These are phyloP conservation scores for Xylaria sp. DNA, from an alignment of 2,329 filamentous ascomycete genomes.

Conservation along the genomic window DNA sequence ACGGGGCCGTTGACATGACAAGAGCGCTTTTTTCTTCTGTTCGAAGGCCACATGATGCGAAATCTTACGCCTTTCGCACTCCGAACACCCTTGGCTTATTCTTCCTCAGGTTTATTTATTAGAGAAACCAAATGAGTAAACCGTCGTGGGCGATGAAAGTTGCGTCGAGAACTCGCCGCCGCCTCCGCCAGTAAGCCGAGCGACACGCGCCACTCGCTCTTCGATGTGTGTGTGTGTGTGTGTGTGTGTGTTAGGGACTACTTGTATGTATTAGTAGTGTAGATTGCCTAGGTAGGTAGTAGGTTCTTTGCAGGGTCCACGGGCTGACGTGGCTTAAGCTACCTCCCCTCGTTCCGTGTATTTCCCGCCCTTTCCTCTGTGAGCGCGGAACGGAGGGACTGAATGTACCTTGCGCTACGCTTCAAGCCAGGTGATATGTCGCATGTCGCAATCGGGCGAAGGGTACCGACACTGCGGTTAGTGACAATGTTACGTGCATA, in stretches of 20 bases:
- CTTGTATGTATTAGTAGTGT: neutral
- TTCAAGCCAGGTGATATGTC: slow-evolving; percentile 17
- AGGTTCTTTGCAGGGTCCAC: slow-evolving; percentile 13
- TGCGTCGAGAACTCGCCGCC: slow-evolving; percentile 11
- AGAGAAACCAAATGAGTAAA: neutral
- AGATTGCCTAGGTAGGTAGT: neutral
- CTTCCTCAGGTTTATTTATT: neutral
- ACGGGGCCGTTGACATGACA: slow-evolving; percentile 5
- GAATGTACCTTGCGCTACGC: neutral
- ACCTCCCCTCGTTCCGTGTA: neutral
- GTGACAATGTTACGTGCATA: slow-evolving; percentile 33
- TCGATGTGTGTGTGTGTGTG: neutral
- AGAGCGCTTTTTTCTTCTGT: neutral
- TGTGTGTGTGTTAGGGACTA: too few species aligned
- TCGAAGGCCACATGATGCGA: slow-evolving; percentile 25
- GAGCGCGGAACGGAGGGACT: slow-evolving; percentile 16
- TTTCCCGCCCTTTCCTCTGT: neutral
- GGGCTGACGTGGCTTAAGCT: slow-evolving; percentile 29
- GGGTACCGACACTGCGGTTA: slow-evolving; percentile 33
- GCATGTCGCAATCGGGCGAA: slow-evolving; percentile 33
- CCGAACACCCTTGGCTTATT: slow-evolving; percentile 31
- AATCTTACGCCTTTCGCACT: slow-evolving; percentile 30
- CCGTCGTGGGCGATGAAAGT: neutral
- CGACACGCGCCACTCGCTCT: slow-evolving; percentile 24
- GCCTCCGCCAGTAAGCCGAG: slow-evolving; percentile 31